Evolutionary conservation across 2,329 filamentous ascomycete species (phyloP).

Genomic region (Lachnellula subtilissima): DNA sequence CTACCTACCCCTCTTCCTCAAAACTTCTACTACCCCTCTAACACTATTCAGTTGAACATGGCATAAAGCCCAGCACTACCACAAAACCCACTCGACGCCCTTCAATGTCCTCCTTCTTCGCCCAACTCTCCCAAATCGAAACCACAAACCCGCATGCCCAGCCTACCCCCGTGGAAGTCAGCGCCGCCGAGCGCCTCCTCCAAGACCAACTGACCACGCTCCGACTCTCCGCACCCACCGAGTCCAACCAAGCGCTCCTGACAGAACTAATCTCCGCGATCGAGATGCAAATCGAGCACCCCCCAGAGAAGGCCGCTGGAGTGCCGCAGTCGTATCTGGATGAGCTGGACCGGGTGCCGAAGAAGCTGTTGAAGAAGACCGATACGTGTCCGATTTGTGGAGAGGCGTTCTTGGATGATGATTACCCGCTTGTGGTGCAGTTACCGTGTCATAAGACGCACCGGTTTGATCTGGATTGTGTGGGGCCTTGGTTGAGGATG

Average conservation of each 20-base stretch:
- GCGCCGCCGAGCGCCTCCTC: conserved; percentile 54
- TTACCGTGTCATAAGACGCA: conserved; percentile 57
- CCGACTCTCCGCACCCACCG: conserved; percentile 40
- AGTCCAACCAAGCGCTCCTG: conserved; percentile 42
- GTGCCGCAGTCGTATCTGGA: conserved; percentile 58
- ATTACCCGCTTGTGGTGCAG: conserved; percentile 58
- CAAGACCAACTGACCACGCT: conserved; percentile 52
- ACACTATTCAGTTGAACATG: conserved; percentile 54
- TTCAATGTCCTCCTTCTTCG: conserved; percentile 61
- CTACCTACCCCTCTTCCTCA: conserved; percentile 7
- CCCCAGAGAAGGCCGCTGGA: conserved; percentile 48
- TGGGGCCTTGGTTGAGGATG: conserved; percentile 59
- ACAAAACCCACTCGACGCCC: conserved; percentile 42
- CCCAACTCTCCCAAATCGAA: conserved; percentile 43
- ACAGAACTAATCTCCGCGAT: conserved; percentile 43
- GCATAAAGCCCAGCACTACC: conserved; percentile 41
- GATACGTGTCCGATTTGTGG: conserved; percentile 62
- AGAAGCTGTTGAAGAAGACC: conserved; percentile 40
- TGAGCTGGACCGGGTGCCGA: conserved; percentile 51
- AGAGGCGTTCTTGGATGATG: conserved; percentile 56
- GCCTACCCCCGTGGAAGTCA: conserved; percentile 56
- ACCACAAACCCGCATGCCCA: conserved; percentile 51
- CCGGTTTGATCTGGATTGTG: conserved; percentile 62
- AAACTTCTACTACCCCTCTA: conserved; percentile 4
- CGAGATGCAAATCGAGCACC: conserved; percentile 47